Evolutionary conservation across 768 basidiomycete species (phyloP), one percentile per base, ranked within the genome.

Genomic region (Postia placenta): DNA sequence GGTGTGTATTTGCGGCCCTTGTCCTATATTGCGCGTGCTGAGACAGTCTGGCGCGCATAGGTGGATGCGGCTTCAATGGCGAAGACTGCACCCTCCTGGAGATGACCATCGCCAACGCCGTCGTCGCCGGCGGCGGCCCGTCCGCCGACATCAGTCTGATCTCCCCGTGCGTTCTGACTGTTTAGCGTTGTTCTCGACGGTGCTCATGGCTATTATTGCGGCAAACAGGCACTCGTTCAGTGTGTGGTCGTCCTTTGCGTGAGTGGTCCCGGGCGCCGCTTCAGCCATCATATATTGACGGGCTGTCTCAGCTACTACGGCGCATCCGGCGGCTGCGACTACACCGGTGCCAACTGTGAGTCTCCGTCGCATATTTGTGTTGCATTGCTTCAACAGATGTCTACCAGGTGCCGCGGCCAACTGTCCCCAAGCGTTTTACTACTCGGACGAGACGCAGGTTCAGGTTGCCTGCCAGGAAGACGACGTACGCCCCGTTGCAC

Each of bases 141-240:
- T 72, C 68, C 35, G 58, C 65, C 4, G 78, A 79, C 53, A 62
- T 79, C 42, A 71, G 76, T 54, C 63, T 81, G 51, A 77, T 80
- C 46, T 2, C 54, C 2, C 73, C 71, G 72, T 75, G 42, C 44
- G 69, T 57, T 5, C n/a, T n/a, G n/a, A 44, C 22, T 41, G 20
- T 20, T 14, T 20, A 15, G 14, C n/a, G n/a, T n/a, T n/a, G n/a
- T n/a, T n/a, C n/a, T n/a, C n/a, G n/a, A n/a, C n/a, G n/a, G n/a
- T n/a, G n/a, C n/a, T n/a, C n/a, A n/a, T n/a, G n/a, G n/a, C n/a
- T n/a, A n/a, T n/a, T n/a, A 39, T 19, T 14, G 9, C 12, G 12
- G 17, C 20, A 17, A 42, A 11, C 38, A 76, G 74, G 19, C 74
- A 76, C 47, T 41, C 36, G 0, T 71, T 60, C 56, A 71, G 54